phyloP scores from a whole-genome alignment of 1,284 basidiomycete genomes.

The Pterulicium gracile region DNA sequence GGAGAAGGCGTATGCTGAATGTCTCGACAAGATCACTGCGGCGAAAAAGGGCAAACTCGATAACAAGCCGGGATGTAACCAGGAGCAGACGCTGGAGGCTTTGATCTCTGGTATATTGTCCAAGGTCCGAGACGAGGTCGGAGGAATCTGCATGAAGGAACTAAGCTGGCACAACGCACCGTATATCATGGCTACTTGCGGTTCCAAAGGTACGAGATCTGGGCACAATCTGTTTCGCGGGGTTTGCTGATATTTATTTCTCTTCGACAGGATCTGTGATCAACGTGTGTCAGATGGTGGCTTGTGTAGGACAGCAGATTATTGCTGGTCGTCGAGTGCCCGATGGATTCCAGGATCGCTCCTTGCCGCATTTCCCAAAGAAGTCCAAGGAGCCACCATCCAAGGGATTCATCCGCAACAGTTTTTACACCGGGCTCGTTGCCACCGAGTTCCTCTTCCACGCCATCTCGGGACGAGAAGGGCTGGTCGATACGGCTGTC shows the following conservation, averaged over 20 bases:
- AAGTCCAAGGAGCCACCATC: conserved; percentile 96
- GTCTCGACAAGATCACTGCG: conserved; percentile 77
- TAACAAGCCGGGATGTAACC: conserved; percentile 94
- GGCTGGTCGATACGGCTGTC: conserved; percentile 97
- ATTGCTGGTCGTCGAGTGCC: conserved; percentile 97
- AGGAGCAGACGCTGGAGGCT: conserved; percentile 95
- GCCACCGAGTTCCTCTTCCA: conserved; percentile 99
- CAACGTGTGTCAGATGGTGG: conserved; percentile 99
- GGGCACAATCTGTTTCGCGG: neutral
- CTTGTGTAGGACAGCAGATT: conserved; percentile 99
- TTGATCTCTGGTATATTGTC: conserved; percentile 91
- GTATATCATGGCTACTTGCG: conserved; percentile 98
- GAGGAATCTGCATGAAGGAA: conserved; percentile 97
- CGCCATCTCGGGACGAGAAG: conserved; percentile 97
- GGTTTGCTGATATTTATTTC: conserved; percentile 1
- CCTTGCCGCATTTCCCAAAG: conserved; percentile 96
- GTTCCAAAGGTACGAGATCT: conserved; percentile 76
- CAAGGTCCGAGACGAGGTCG: conserved; percentile 91
- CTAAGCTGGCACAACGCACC: conserved; percentile 95
- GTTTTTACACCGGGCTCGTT: conserved; percentile 90
- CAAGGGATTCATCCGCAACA: conserved; percentile 97
- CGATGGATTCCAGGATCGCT: conserved; percentile 98
- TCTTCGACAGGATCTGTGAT: conserved; percentile 78
- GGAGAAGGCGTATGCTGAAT: conserved; percentile 82
- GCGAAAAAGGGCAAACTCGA: conserved; percentile 92